phyloP scores from a whole-genome alignment of 345 rosid genomes.

The Salix dunnii region DNA sequence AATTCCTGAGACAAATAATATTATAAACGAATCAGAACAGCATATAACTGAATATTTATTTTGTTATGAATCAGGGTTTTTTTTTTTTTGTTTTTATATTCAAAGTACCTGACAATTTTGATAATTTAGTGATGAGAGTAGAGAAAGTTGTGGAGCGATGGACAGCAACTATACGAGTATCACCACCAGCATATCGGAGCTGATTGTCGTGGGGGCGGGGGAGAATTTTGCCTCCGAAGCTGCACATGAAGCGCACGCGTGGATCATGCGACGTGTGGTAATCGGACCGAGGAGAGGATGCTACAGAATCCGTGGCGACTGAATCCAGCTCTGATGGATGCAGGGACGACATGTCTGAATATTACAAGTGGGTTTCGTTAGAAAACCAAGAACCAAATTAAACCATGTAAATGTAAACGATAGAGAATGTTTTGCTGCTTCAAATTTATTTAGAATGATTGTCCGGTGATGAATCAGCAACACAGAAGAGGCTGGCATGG shows the following conservation, averaged over 20 bases:
- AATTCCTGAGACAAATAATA: conserved; percentile 36
- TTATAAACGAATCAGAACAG: not conserved
- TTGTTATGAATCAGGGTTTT: not conserved
- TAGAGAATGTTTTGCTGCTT: not conserved
- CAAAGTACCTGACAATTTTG: conserved; percentile 65
- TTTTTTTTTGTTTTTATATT: not conserved
- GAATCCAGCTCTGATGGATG: conserved; percentile 66
- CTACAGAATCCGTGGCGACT: conserved; percentile 48
- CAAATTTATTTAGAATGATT: not conserved
- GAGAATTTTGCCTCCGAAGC: conserved; percentile 90
- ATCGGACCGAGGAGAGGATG: conserved; percentile 83
- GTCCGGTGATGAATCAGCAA: no score
- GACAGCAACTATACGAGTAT: conserved; percentile 83
- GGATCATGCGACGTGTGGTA: conserved; percentile 36
- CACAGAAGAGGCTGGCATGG: no score
- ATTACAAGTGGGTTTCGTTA: not conserved
- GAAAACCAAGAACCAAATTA: not conserved
- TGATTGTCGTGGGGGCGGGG: conserved; percentile 95
- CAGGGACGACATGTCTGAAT: conserved; percentile 44
- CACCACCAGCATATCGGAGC: conserved; percentile 94
- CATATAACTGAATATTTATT: not conserved
- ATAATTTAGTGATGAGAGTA: conserved; percentile 59
- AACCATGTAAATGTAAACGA: no score
- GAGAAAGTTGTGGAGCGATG: conserved; percentile 62
- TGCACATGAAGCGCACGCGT: conserved; percentile 88